Percentiles rank a stretch among this genome's conserved stretches.
These are phyloP conservation scores for Phytophthora vignae DNA, from an alignment of 352 stramenopile species.

Conservation along the genomic window DNA sequence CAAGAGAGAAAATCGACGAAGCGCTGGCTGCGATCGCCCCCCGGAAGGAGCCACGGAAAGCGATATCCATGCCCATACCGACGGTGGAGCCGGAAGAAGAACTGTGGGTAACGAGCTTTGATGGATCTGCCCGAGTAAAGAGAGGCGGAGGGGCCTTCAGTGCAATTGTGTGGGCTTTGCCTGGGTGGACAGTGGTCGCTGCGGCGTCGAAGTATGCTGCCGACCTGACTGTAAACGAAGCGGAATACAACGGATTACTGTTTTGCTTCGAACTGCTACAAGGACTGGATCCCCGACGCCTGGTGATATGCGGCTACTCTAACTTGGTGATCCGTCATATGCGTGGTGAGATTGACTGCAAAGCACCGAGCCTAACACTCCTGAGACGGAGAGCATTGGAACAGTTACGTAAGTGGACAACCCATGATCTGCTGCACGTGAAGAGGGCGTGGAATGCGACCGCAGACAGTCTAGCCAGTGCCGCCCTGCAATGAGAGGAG, in stretches of 20 bases:
- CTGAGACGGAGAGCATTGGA: not conserved
- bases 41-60: not conserved
- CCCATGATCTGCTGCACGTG: conserved; percentile 2
- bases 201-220: not conserved
- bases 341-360: conserved; percentile 9
- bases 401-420: not conserved
- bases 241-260: conserved; percentile 18
- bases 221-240: conserved; percentile 29
- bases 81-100: conserved; percentile 5
- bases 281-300: not conserved
- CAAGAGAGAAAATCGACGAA: not conserved
- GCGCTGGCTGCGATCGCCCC: not conserved
- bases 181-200: conserved; percentile 8
- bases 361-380: not conserved
- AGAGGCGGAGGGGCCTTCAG: conserved; percentile 5
- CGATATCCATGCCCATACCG: not conserved
- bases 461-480: not conserved
- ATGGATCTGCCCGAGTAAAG: conserved; percentile 24
- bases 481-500: not conserved
- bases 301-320: not conserved
- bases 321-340: conserved; percentile 15
- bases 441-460: conserved; percentile 8
- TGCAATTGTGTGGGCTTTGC: conserved; percentile 23
- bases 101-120: conserved; percentile 17
- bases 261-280: not conserved